These are phyloP conservation scores for Phytophthora nicotianae DNA, from an alignment of 352 stramenopile genomes.

Conservation along the genomic window DNA sequence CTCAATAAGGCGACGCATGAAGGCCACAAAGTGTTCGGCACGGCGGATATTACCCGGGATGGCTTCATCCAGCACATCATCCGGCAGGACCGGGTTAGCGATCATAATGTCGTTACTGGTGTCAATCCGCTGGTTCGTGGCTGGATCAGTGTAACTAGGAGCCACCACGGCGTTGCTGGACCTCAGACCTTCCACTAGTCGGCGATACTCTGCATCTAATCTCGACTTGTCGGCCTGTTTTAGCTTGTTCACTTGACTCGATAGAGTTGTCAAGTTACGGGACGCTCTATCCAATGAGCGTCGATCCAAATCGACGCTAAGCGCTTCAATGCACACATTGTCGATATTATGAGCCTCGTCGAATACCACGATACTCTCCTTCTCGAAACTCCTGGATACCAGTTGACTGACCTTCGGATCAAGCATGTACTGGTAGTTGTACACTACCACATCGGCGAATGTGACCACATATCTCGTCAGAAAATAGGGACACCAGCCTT, in stretches of 20 bases:
- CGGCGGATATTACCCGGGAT: conserved; percentile 98
- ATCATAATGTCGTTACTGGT: conserved; percentile 69
- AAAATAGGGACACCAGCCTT: conserved; percentile 99
- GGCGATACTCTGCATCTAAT: conserved; percentile 95
- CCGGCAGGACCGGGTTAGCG: conserved; percentile 84
- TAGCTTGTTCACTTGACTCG: conserved; percentile 78
- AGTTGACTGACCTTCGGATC: conserved; percentile 95
- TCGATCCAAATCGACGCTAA: conserved; percentile 96
- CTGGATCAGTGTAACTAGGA: conserved; percentile 54
- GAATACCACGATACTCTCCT: conserved; percentile 94
- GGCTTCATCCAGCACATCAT: conserved; percentile 96
- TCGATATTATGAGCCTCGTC: conserved; percentile 99
- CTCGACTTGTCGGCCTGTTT: conserved; percentile 92
- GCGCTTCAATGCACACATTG: conserved; percentile 99
- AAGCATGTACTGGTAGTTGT: conserved; percentile 99
- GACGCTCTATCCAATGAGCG: conserved; percentile 92
- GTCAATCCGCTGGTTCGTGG: conserved; percentile 48
- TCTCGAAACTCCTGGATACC: conserved; percentile 95
- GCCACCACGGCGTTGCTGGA: conserved; percentile 85
- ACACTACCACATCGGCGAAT: conserved; percentile 98
- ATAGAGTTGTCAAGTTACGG: conserved; percentile 85
- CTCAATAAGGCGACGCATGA: conserved; percentile 97
- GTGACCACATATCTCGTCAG: conserved; percentile 97
- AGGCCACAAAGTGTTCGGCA: conserved; percentile 98
- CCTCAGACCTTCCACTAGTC: conserved; percentile 95